phyloP scores from a whole-genome alignment of 768 basidiomycete genomes.

The Strobilomyces dryophilus region DNA sequence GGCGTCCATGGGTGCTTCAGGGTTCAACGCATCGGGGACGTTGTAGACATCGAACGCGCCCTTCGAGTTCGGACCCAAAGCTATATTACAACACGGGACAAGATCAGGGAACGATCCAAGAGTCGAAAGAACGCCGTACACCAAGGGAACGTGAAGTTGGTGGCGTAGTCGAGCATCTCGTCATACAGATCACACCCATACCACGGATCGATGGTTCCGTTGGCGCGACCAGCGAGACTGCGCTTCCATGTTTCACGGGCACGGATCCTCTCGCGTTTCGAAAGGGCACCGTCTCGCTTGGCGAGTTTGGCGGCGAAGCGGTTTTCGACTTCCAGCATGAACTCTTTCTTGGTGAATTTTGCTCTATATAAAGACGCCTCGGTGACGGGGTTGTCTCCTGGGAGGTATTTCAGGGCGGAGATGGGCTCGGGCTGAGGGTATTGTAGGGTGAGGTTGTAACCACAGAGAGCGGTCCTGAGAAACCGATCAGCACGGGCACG shows the following conservation, averaged over 20 bases:
- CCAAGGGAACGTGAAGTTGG: constrained; percentile 69
- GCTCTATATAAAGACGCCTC: constrained; percentile 7
- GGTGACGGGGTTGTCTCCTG: constrained; percentile 12
- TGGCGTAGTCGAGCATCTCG: constrained; percentile 66
- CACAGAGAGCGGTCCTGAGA: constrained; percentile 55
- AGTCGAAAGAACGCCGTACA: constrained; percentile 27
- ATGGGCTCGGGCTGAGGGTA: constrained; percentile 61
- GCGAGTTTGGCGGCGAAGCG: constrained; percentile 20
- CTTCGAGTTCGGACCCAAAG: constrained; percentile 21
- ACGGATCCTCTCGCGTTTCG: constrained; percentile 25
- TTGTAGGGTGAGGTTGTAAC: constrained; percentile 61
- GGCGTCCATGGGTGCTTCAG: constrained; percentile 47
- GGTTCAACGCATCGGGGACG: constrained; percentile 52
- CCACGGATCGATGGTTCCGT: constrained; percentile 57
- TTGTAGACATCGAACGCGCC: constrained; percentile 47
- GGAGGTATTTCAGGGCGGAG: constrained; percentile 28
- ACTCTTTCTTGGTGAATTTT: constrained; percentile 14
- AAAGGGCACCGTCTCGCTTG: constrained; percentile 19
- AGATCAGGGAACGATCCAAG: constrained; percentile 6
- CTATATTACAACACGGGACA: constrained; percentile 3
- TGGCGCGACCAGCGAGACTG: constrained; percentile 43
- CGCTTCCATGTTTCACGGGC: constrained; percentile 37
- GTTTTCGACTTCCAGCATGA: constrained; percentile 20
- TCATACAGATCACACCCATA: constrained; percentile 64
- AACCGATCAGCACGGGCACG: background rate